Evolutionary conservation across 2,329 filamentous ascomycete genomes (phyloP).

Genomic region (Ilyonectria robusta): DNA sequence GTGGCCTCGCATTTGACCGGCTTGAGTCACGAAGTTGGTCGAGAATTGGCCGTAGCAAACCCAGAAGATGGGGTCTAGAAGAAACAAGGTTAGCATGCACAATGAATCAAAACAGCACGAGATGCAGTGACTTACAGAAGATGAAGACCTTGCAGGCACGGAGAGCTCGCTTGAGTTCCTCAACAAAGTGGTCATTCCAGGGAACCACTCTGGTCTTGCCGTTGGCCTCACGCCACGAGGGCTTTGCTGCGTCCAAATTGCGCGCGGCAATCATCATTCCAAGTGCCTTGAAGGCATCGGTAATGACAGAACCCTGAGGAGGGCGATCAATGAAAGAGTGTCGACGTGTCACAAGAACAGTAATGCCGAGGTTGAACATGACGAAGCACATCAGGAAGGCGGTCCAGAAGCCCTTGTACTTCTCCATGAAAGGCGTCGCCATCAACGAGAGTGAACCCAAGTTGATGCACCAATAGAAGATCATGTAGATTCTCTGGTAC

Average conservation of each 20-base stretch:
- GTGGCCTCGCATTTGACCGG: slow-evolving; percentile 69
- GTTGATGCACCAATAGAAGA: slow-evolving; percentile 83
- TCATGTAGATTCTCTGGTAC: slow-evolving; percentile 78
- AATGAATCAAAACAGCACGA: neutral
- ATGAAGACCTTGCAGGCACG: slow-evolving; percentile 81
- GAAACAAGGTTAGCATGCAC: slow-evolving; percentile 13
- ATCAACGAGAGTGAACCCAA: slow-evolving; percentile 78
- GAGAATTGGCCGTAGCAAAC: slow-evolving; percentile 78
- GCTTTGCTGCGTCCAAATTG: slow-evolving; percentile 75
- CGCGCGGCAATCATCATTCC: slow-evolving; percentile 56
- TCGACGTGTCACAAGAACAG: slow-evolving; percentile 63
- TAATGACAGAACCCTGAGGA: slow-evolving; percentile 74
- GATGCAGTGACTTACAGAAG: slow-evolving; percentile 58
- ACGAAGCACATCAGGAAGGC: slow-evolving; percentile 71
- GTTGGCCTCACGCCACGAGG: slow-evolving; percentile 71
- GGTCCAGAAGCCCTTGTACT: slow-evolving; percentile 77
- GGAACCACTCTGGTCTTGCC: slow-evolving; percentile 59
- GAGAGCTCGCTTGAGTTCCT: slow-evolving; percentile 76
- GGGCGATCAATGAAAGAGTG: slow-evolving; percentile 66
- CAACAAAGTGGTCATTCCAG: slow-evolving; percentile 80
- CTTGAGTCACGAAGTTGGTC: slow-evolving; percentile 76
- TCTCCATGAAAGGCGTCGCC: slow-evolving; percentile 78
- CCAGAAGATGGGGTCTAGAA: slow-evolving; percentile 73
- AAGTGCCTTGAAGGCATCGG: slow-evolving; percentile 71
- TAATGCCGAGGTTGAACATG: slow-evolving; percentile 74